Conservation (phyloP, 2,329 filamentous ascomycete species). For the Colletotrichum tanaceti region DNA sequence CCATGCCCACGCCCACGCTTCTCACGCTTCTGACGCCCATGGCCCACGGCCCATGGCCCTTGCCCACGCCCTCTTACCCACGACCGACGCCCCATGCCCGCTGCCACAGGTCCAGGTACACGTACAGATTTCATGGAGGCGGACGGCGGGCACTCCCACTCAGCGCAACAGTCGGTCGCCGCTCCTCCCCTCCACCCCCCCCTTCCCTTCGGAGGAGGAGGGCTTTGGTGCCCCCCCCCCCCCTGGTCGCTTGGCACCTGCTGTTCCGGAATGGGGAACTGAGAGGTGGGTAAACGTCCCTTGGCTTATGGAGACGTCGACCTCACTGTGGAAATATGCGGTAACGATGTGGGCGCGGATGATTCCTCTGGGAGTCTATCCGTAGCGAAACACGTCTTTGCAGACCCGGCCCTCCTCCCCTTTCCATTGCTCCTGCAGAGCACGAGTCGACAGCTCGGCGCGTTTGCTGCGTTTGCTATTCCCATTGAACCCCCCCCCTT, state of each 20-base stretch:
- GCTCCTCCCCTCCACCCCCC: neutral
- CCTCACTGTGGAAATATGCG: constrained; percentile 32
- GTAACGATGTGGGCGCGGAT: constrained; percentile 29
- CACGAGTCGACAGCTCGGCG: constrained; percentile 18
- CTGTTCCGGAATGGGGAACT: constrained; percentile 31
- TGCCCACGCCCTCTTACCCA: constrained; percentile 8
- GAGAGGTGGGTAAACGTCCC: constrained; percentile 23
- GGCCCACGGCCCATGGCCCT: constrained; percentile 6
- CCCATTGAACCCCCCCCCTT: constrained; percentile 2
- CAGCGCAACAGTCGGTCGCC: constrained; percentile 25
- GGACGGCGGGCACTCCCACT: constrained; percentile 34
- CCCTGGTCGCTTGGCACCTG: constrained; percentile 27
- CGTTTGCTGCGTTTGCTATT: constrained; percentile 26
- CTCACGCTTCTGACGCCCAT: constrained; percentile 13
- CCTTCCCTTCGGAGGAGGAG: too few relatives aligned
- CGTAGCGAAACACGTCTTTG: constrained; percentile 26
- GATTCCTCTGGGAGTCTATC: constrained; percentile 30
- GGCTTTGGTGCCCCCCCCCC: constrained; percentile 5
- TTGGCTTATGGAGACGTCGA: constrained; percentile 34
- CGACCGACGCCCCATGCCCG: neutral
- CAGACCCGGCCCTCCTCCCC: constrained; percentile 22
- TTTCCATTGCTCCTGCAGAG: constrained; percentile 12
- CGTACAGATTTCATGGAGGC: constrained; percentile 32
- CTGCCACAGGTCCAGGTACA: constrained; percentile 29
- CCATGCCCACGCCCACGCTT: neutral